phyloP scores from a whole-genome alignment of 2,329 filamentous ascomycete species.

The Cyphellophora europaea region DNA sequence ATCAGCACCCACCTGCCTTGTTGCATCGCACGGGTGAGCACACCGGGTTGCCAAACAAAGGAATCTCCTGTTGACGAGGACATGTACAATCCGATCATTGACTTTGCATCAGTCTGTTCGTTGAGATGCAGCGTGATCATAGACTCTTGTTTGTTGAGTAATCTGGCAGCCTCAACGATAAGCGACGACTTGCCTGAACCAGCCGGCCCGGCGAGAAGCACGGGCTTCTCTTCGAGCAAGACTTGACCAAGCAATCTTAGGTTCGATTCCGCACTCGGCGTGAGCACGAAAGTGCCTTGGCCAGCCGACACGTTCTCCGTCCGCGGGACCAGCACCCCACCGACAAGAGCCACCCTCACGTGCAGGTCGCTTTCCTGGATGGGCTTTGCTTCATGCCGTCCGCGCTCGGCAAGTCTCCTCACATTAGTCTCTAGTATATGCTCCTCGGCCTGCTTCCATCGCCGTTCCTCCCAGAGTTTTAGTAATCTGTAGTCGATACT shows the following conservation, averaged over 20 bases:
- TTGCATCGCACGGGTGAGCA: constrained; percentile 83
- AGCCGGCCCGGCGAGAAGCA: constrained; percentile 72
- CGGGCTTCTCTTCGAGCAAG: constrained; percentile 58
- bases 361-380: constrained; percentile 37
- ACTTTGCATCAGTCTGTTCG: constrained; percentile 96
- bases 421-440: too few species aligned
- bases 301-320: constrained; percentile 42
- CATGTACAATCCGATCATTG: constrained; percentile 88
- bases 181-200: constrained; percentile 87
- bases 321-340: constrained; percentile 55
- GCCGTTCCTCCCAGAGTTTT: constrained; percentile 53
- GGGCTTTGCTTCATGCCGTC: constrained; percentile 13
- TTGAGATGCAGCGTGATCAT: constrained; percentile 96
- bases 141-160: constrained; percentile 65
- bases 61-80: constrained; percentile 79
- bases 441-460: constrained; percentile 37
- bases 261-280: constrained; percentile 64
- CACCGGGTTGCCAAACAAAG: constrained; percentile 85
- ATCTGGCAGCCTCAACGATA: constrained; percentile 69
- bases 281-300: constrained; percentile 53
- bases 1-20: constrained; percentile 97
- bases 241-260: constrained; percentile 58
- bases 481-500: constrained; percentile 71
- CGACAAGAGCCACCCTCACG: constrained; percentile 54
- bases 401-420: constrained; percentile 45